Evolutionary conservation across 2,329 filamentous ascomycete species (phyloP).

Genomic region (Cordyceps cateniannulata): DNA sequence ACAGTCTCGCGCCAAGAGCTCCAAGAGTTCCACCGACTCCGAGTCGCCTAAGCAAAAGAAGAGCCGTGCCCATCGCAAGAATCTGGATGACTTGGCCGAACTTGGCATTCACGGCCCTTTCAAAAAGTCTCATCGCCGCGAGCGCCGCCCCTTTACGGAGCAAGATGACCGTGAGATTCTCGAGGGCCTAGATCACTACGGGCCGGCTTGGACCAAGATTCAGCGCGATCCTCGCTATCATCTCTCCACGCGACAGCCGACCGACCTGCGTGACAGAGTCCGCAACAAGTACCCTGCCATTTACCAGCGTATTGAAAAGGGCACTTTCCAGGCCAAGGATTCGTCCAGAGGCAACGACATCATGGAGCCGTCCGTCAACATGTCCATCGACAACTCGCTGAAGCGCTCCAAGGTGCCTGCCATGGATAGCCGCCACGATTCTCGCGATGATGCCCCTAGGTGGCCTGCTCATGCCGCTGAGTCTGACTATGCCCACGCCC

Average conservation of each 20-base stretch:
- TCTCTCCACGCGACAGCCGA: conserved; percentile 53
- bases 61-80: conserved; percentile 48
- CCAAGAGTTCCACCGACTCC: conserved; percentile 20
- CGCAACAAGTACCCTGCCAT: conserved; percentile 58
- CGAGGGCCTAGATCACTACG: conserved; percentile 52
- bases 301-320: conserved; percentile 51
- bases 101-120: conserved; percentile 58
- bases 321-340: conserved; percentile 40
- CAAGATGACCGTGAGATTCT: conserved; percentile 58
- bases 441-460: conserved; percentile 41
- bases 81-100: conserved; percentile 47
- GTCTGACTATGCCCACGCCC: conserved; percentile 21
- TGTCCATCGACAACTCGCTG: conserved; percentile 41
- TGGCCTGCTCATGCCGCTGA: conserved; percentile 35
- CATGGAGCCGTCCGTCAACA: conserved; percentile 46
- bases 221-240: conserved; percentile 53
- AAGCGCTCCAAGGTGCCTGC: conserved; percentile 31
- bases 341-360: conserved; percentile 33
- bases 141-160: conserved; percentile 54
- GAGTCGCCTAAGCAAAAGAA: conserved; percentile 41
- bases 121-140: conserved; percentile 53
- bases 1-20: conserved; percentile 22
- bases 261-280: conserved; percentile 56
- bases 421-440: conserved; percentile 33
- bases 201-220: conserved; percentile 60